Percentiles rank a stretch among this genome's conserved stretches.
These are phyloP conservation scores for Acephala macrosclerotiorum DNA, from an alignment of 2,329 filamentous ascomycete species.

Conservation along the genomic window DNA sequence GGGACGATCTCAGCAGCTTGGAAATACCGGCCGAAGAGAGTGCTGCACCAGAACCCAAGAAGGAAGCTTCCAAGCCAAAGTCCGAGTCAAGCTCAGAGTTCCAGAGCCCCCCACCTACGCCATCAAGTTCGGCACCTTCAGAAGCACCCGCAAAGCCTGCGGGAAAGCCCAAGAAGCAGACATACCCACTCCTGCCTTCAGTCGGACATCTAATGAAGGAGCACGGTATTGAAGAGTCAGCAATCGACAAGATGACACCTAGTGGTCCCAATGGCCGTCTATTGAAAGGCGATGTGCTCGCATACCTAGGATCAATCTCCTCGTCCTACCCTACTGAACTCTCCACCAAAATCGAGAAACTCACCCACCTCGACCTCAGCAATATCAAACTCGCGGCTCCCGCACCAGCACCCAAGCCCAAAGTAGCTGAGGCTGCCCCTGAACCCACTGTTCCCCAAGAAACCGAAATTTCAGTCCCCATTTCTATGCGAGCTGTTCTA, in stretches of 20 bases:
- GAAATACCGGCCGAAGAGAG: constrained; percentile 76
- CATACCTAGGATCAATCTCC: constrained; percentile 82
- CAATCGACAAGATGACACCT: constrained; percentile 81
- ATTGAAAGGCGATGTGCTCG: constrained; percentile 94
- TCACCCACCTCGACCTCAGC: constrained; percentile 87
- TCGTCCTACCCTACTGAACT: constrained; percentile 74
- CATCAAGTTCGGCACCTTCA: constrained; percentile 28
- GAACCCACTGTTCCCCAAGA: constrained; percentile 52
- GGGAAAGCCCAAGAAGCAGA: constrained; percentile 66
- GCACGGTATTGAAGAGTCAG: constrained; percentile 77
- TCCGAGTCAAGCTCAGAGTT: constrained; percentile 31
- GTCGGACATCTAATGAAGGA: constrained; percentile 82
- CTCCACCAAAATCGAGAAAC: constrained; percentile 75
- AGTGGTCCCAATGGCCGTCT: constrained; percentile 88
- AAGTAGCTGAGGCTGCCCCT: constrained; percentile 49
- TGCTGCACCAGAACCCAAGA: constrained; percentile 38
- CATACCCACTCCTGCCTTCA: constrained; percentile 80
- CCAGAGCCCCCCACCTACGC: constrained; percentile 29
- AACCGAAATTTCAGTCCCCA: constrained; percentile 71
- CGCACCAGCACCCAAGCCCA: constrained; percentile 47
- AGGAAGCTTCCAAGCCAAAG: constrained; percentile 43
- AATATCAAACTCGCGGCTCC: constrained; percentile 83
- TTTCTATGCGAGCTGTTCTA: constrained; percentile 81
- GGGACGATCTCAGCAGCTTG: constrained; percentile 78
- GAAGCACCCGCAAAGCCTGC: constrained; percentile 46